Evolutionary conservation across 1,284 basidiomycete species (phyloP).

Genomic region (Trametes pubescens): DNA sequence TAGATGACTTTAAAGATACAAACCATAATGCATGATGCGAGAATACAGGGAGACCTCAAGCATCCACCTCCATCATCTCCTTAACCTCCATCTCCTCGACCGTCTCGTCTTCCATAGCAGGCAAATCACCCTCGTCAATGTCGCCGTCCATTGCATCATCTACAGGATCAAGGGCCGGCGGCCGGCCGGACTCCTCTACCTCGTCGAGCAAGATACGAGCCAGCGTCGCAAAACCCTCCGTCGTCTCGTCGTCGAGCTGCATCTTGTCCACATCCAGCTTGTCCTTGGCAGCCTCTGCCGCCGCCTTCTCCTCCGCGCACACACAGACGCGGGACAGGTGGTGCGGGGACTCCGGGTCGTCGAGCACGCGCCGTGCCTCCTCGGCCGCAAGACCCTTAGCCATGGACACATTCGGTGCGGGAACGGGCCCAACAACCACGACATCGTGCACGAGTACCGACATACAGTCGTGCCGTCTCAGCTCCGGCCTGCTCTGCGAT

Average conservation of each 20-base stretch:
- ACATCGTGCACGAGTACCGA: slow-evolving; percentile 66
- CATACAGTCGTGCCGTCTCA: slow-evolving; percentile 58
- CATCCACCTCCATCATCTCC: slow-evolving; percentile 24
- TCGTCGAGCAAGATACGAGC: slow-evolving; percentile 41
- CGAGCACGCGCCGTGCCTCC: slow-evolving; percentile 59
- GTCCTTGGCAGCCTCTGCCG: neutral
- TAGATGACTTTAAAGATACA: neutral
- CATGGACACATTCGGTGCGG: slow-evolving; percentile 60
- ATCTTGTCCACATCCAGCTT: slow-evolving; percentile 26
- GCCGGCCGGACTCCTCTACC: slow-evolving; percentile 16
- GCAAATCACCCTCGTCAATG: neutral
- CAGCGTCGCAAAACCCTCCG: slow-evolving; percentile 48
- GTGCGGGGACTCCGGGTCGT: slow-evolving; percentile 53
- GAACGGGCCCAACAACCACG: slow-evolving; percentile 64
- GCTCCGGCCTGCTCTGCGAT: slow-evolving; percentile 51
- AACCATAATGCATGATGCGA: neutral
- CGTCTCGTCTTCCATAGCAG: slow-evolving; percentile 1
- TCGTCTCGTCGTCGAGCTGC: slow-evolving; percentile 48
- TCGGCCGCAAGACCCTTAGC: slow-evolving; percentile 74
- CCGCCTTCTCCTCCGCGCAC: slow-evolving; percentile 45
- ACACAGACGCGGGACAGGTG: slow-evolving; percentile 60
- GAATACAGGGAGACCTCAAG: slow-evolving; percentile 3
- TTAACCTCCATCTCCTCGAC: slow-evolving; percentile 26
- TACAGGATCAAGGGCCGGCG: neutral
- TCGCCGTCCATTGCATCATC: neutral